Evolutionary conservation across 1,284 basidiomycete species (phyloP), one percentile per base, ranked within the genome.

Genomic region (Testicularia cyperi): DNA sequence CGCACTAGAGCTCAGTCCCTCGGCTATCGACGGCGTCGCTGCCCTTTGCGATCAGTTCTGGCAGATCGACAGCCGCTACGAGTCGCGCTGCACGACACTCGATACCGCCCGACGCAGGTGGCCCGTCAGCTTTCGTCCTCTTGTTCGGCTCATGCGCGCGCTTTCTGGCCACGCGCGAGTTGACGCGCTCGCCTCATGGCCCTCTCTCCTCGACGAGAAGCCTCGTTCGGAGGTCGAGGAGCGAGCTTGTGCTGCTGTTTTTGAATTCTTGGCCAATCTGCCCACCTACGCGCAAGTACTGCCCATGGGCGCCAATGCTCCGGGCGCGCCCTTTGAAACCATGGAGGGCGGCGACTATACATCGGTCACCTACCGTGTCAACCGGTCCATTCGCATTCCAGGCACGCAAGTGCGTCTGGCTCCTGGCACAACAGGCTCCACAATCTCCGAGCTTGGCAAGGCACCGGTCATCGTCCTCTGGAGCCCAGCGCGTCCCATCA

Each of bases 81-180:
- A 83, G 7, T 54, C 65, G 13, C 52, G 72, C 24, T 53, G 86
- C 22, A 87, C 86, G 25, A 83, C 90, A 33, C 82, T 92, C 39
- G 88, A 90, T 51, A 84, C 88, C 19, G 84, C 87, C 7, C 82
- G 86, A 5, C 82, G 86, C 10, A 83, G 90, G 6, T 91, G 90
- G 75, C 90, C 90, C 3, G 83, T 90, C 24, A 85, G 88, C 48
- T 81, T 86, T 60, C 80, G 81, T 30, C 85, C 86, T 0, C 81
- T 92, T 18, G 72, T 88, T 26, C 82, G 83, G n/a, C 81, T 92
- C 14, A 80, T 89, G 1, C 84, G 86, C 9, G 81, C 88, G 0
- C 84, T 91, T 80, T 85, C 86, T 2, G 87, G 84, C 2, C 44
- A 55, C 31, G 48, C 44, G 12, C 18, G 51, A 14, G 38, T 56